phyloP scores from a whole-genome alignment of 331 rosid species.

The Rosa hybrid region DNA sequence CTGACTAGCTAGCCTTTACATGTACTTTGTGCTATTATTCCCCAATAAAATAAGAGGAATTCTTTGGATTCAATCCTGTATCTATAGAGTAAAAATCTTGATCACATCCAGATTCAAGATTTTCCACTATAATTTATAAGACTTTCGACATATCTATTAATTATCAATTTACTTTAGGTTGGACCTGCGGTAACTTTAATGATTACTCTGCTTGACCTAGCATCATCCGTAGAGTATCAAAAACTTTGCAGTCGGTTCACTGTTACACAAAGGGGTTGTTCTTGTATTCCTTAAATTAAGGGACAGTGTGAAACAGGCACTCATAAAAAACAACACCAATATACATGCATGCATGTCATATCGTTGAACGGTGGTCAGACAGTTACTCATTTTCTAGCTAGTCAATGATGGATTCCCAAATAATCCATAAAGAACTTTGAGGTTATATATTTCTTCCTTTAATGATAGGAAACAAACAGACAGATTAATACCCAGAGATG shows the following conservation, averaged over 20 bases:
- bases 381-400: background rate
- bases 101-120: no score
- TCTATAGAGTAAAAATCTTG: no score
- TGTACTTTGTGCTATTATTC: background rate
- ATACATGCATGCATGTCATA: background rate
- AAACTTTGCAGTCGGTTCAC: background rate
- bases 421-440: background rate
- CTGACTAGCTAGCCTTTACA: no score
- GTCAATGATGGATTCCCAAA: background rate
- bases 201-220: no score
- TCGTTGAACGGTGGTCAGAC: slow-evolving; percentile 2
- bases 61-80: background rate
- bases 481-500: background rate
- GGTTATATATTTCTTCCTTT: background rate
- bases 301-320: background rate
- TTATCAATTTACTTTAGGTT: no score
- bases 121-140: no score
- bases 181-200: no score
- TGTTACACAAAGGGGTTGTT: background rate
- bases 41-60: no score
- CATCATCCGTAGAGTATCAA: no score
- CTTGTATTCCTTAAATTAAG: background rate
- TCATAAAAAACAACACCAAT: background rate
- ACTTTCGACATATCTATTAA: no score
- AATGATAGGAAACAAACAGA: slow-evolving; percentile 3